Base-by-base conservation (phyloP, 345 rosid species). In the Moricandia moricandioides region DNA sequence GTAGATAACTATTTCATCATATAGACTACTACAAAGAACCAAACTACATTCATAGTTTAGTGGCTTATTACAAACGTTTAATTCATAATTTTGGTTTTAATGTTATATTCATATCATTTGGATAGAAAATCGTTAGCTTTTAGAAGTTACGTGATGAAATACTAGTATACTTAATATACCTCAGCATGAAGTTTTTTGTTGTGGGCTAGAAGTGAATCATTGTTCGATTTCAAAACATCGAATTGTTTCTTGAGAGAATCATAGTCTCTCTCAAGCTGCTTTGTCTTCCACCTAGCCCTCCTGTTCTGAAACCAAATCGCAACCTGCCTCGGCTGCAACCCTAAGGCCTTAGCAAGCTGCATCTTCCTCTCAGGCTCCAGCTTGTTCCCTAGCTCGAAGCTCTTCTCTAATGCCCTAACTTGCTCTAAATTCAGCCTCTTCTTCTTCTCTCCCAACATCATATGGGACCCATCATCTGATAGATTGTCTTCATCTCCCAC, bases 251-350 rank as follows among this genome's bases (percentile, higher is more conserved):
- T 89, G 75, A 89, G 74, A 39, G 82, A 85, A 62, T 82, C 88
- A 77, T 89, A 89, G 64, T 87, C 91, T 70, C 82, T 86, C 81
- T 89, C 91, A 62, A 87, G 81, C 76, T 87, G 91, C 80, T 89
- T 89, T 33, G 94, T 86, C 83, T 89, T 89, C 94, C 94, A 89
- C 35, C 94, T 80, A 27, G 91, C 94, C 72, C 94, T 84, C 63
- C 91, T 81, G 78, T 87, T 89, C 71, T 89, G 94, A 70, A 89
- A 89, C 94, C 94, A 89, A 3, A 89, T 89, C 3, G 94, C 91
- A 47, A 89, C 66, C 75, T 89, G 94, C 43, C 94, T 79, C 3
- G 94, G 94, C 74, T 86, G 89, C 67, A 89, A 70, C 56, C 91
- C 89, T 51, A 89, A 75, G 14, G 88, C 85, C 83, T 85, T 84